A percentile compares a stretch with the other conserved stretches of the same genome.
Conservation (phyloP, 495 filamentous ascomycete species). For the Aspergillus diversus region DNA sequence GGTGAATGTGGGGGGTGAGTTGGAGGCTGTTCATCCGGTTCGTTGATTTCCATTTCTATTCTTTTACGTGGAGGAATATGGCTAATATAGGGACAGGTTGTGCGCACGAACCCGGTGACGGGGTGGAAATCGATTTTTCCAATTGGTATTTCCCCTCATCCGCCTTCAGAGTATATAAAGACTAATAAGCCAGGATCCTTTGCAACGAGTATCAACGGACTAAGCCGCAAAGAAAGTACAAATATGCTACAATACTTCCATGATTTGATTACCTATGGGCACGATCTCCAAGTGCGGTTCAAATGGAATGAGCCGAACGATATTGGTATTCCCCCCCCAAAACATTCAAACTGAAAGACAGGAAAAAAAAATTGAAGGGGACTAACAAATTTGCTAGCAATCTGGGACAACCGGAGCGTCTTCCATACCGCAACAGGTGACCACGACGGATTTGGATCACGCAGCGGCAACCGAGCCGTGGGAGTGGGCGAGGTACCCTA, state of each 20-base stretch:
- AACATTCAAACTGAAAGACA: no score
- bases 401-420: conserved; percentile 78
- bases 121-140: conserved; percentile 80
- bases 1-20: conserved; percentile 65
- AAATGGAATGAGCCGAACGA: conserved; percentile 65
- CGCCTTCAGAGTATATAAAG: background rate
- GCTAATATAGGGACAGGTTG: conserved; percentile 30
- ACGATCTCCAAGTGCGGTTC: conserved; percentile 76
- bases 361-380: background rate
- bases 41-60: background rate
- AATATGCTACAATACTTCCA: background rate
- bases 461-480: conserved; percentile 64
- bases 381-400: conserved; percentile 45
- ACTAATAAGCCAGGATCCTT: background rate
- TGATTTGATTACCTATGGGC: conserved; percentile 68
- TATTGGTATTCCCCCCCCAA: conserved; percentile 34
- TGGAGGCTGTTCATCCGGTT: conserved; percentile 65
- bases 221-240: conserved; percentile 65
- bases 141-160: conserved; percentile 59
- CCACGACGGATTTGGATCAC: conserved; percentile 58
- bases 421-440: conserved; percentile 76
- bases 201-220: conserved; percentile 58
- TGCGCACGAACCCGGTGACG: conserved; percentile 83
- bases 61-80: background rate
- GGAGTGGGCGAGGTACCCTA: conserved; percentile 73